Percentiles rank a stretch among this genome's conserved stretches.
These are phyloP conservation scores for Gastrolobium bilobum DNA, from an alignment of 306 rosid species.

Conservation along the genomic window DNA sequence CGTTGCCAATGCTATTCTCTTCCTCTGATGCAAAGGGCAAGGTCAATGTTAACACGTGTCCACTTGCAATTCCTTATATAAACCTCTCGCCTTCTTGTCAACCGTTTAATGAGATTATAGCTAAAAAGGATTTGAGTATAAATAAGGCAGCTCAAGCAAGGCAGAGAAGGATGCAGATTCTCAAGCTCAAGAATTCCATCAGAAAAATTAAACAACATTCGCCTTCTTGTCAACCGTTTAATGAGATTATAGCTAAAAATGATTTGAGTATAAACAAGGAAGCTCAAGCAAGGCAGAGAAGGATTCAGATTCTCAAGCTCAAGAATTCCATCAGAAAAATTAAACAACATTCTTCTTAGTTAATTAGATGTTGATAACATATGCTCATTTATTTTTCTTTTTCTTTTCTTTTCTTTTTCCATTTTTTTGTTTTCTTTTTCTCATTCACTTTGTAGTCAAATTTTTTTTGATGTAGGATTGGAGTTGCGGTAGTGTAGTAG, in stretches of 20 bases:
- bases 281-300: slow-evolving; percentile 66
- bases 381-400: background rate
- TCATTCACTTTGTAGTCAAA: background rate
- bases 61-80: slow-evolving; percentile 57
- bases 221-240: slow-evolving; percentile 49
- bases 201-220: slow-evolving; percentile 45
- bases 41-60: background rate
- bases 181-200: slow-evolving; percentile 55
- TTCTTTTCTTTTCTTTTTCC: too few species aligned
- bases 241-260: slow-evolving; percentile 35
- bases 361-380: slow-evolving; percentile 20
- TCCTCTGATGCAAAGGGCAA: background rate
- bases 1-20: slow-evolving; percentile 5
- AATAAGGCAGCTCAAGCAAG: slow-evolving; percentile 65
- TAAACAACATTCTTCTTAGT: slow-evolving; percentile 39
- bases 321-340: slow-evolving; percentile 53
- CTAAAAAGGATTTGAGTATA: slow-evolving; percentile 36
- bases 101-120: slow-evolving; percentile 44
- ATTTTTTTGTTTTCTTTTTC: too few species aligned
- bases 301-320: slow-evolving; percentile 61
- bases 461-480: background rate
- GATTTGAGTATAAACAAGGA: slow-evolving; percentile 46
- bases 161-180: slow-evolving; percentile 64
- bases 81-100: slow-evolving; percentile 40
- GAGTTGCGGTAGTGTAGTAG: background rate